Evolutionary conservation across 805 yeast species (phyloP).

Genomic region (Dipodascus geniculatus): DNA sequence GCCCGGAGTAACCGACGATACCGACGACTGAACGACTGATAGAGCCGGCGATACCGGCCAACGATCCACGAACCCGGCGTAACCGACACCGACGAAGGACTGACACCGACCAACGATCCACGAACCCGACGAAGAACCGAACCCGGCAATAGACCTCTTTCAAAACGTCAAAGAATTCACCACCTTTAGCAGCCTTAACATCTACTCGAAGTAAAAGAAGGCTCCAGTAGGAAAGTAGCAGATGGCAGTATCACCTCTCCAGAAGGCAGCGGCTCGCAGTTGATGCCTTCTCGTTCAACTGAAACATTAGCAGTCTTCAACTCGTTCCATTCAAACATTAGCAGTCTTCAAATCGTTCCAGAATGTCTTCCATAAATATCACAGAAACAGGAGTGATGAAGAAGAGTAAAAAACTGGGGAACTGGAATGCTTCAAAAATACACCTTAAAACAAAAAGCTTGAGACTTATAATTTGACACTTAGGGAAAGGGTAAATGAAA

Average conservation of each 20-base stretch:
- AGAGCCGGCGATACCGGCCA: slow-evolving; percentile 97
- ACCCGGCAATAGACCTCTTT: no score
- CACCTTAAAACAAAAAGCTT: no score
- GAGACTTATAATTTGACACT: no score
- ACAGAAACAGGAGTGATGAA: no score
- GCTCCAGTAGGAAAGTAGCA: slow-evolving; percentile 99
- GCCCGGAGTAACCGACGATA: slow-evolving; percentile 30
- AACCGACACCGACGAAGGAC: no score
- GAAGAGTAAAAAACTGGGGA: no score
- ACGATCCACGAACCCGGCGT: no score
- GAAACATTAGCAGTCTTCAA: slow-evolving; percentile 98
- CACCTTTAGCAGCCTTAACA: slow-evolving; percentile 75
- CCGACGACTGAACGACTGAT: slow-evolving; percentile 97
- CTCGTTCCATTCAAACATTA: slow-evolving; percentile 99
- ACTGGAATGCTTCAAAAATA: no score
- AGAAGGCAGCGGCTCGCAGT: slow-evolving; percentile 78
- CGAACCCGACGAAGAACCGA: no score
- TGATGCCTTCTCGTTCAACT: slow-evolving; percentile 96
- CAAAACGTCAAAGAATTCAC: slow-evolving; percentile 89
- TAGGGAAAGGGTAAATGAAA: no score
- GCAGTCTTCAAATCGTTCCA: slow-evolving; percentile 98
- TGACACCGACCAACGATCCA: no score
- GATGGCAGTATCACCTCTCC: slow-evolving; percentile 99
- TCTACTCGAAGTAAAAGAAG: slow-evolving; percentile 96
- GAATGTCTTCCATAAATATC: slow-evolving; percentile 25